phyloP scores from a whole-genome alignment of 768 basidiomycete species.

The Lactarius hengduanensis region DNA sequence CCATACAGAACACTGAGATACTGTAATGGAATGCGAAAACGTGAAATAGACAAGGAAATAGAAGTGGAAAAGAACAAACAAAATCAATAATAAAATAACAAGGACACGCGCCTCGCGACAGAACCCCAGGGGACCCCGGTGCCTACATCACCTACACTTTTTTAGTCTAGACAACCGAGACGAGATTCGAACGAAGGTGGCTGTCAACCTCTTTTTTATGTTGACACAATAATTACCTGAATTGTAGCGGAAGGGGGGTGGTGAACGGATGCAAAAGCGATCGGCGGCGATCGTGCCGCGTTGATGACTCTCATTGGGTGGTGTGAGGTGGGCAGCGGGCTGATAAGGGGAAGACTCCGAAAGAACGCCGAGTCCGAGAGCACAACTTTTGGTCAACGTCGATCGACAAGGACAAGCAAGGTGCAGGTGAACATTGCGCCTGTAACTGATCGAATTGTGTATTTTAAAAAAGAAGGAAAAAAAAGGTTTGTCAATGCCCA shows the following conservation, averaged over 20 bases:
- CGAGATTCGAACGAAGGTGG: conserved; percentile 12
- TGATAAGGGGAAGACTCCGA: conserved; percentile 4
- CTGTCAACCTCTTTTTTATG: conserved; percentile 3
- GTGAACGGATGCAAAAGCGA: conserved; percentile 17
- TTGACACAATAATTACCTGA: conserved; percentile 10
- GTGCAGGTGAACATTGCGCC: background rate
- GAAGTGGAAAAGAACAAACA: background rate
- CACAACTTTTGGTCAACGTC: conserved; percentile 11
- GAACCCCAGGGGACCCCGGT: background rate
- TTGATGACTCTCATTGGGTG: background rate
- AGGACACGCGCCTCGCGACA: background rate
- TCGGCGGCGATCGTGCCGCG: conserved; percentile 24
- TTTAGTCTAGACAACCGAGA: conserved; percentile 5
- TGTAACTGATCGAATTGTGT: conserved; percentile 3
- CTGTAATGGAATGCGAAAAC: conserved; percentile 10
- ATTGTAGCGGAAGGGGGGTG: conserved; percentile 9
- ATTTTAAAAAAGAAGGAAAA: background rate
- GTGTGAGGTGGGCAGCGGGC: background rate
- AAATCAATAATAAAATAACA: background rate
- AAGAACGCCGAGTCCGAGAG: background rate
- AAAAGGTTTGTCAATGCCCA: background rate
- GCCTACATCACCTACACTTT: conserved; percentile 1
- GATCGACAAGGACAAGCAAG: conserved; percentile 3
- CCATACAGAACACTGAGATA: background rate
- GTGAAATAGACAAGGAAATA: no score